Conservation (phyloP, 257 asterid species). For the Nicotiana paniculata region DNA sequence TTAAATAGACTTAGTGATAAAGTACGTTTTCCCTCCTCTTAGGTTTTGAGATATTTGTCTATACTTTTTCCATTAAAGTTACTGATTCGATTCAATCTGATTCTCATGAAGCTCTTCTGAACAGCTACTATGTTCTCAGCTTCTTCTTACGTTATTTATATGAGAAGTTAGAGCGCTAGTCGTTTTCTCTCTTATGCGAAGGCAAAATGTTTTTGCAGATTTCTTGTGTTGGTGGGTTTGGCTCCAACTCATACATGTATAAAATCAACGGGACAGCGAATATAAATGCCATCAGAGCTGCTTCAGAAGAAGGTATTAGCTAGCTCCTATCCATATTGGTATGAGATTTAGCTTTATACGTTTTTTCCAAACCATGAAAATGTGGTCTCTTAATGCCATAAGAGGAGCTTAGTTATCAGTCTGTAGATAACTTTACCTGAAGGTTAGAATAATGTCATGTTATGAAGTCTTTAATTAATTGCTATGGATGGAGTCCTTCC, state of each 20-base stretch:
- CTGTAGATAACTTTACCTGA: not conserved
- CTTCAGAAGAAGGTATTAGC: slow-evolving; percentile 77
- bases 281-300: slow-evolving; percentile 94
- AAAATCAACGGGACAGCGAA: slow-evolving; percentile 95
- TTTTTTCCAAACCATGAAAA: not conserved
- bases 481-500: not conserved
- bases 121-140: not conserved
- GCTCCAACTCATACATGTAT: slow-evolving; percentile 88
- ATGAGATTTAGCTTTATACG: not conserved
- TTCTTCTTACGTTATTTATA: not conserved
- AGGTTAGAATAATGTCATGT: not conserved
- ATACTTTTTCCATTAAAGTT: not conserved
- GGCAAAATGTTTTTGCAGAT: slow-evolving; percentile 42
- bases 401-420: not conserved
- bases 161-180: not conserved
- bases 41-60: not conserved
- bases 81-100: not conserved
- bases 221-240: slow-evolving; percentile 97
- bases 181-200: not conserved
- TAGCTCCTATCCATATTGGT: not conserved
- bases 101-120: not conserved
- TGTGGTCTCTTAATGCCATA: not conserved
- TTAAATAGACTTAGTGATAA: not conserved
- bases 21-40: not conserved
- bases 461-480: not conserved